Base-by-base conservation (phyloP, 768 basidiomycete genomes). In the Pisolithus albus region DNA sequence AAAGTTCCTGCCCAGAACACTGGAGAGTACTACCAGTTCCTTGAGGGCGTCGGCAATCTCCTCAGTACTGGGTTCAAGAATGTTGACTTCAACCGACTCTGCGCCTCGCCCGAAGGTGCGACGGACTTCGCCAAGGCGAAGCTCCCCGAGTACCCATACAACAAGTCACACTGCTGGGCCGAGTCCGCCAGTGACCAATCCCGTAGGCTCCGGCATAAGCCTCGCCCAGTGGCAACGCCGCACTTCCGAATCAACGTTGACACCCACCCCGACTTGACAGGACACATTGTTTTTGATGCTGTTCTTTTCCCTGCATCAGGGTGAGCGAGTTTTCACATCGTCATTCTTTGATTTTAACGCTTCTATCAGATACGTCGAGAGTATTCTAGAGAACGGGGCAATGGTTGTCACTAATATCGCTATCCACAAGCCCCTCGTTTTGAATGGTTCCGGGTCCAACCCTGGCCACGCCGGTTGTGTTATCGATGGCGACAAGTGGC, bases 231-330 rank as follows among this genome's bases (percentile, higher is more conserved):
- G 8, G 71, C 74, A 42, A 58, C 68, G 37, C 16, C 59, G 0
- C 62, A 65, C 38, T 64, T 75, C 43, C 65, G 65, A 10, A 52
- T 78, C 30, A 77, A 52, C 36, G 62, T 52, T 7, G 62, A 67
- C 24, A 52, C 58, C 32, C 67, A 68, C 40, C 62, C 77, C 0
- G 65, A 65, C 21, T 57, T 78, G 8, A 70, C 73, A 0, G 67
- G 76, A 32, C 77, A 78, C 56, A 56, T 75, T 16, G 73, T 78
- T 37, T 66, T 69, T 24, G 72, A 71, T 1, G 73, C 75, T 19
- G 65, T 73, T 0, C 75, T 77, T 23, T 71, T 76, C 70, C 74
- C 76, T 8, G 75, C 74, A 13, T 68, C 75, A 16, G 76, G 74
- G 18, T 77, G 60, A 46, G 56, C 72, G 2, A 30, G 72, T 64